These are phyloP conservation scores for Paramecium sonneborni DNA, from an alignment of 73 alveolate genomes.

Conservation along the genomic window DNA sequence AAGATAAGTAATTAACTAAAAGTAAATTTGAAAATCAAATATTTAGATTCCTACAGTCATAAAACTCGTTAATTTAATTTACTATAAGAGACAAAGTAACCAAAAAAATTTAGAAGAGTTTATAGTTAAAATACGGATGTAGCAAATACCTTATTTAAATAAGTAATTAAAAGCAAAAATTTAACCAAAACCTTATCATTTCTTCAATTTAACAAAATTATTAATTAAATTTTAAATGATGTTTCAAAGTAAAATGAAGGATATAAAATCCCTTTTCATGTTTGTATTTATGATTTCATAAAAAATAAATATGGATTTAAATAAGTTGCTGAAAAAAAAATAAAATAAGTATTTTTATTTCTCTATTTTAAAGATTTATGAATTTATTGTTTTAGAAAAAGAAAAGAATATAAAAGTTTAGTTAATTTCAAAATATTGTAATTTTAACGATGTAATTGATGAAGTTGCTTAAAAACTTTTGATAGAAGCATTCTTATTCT, in stretches of 20 bases:
- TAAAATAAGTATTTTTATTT: neutral
- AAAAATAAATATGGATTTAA: constrained; percentile 51
- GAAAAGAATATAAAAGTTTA: neutral
- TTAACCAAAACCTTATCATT: neutral
- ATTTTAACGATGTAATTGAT: neutral
- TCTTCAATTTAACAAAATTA: constrained; percentile 1
- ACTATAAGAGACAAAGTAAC: neutral
- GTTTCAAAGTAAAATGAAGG: constrained; percentile 21
- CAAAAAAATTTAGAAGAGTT: constrained; percentile 36
- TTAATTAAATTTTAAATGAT: neutral
- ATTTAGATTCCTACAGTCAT: neutral
- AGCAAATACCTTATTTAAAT: neutral
- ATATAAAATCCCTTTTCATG: constrained; percentile 38
- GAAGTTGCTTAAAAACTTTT: constrained; percentile 23
- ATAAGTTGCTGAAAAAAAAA: constrained; percentile 46
- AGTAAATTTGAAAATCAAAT: neutral
- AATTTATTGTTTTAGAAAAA: neutral
- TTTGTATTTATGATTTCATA: constrained; percentile 21
- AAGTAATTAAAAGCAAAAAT: neutral
- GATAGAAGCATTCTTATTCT: neutral
- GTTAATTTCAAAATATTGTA: constrained; percentile 13
- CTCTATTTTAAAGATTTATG: neutral
- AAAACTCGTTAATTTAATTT: neutral
- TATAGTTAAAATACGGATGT: constrained; percentile 54
- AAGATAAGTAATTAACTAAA: neutral